Evolutionary conservation across 495 filamentous ascomycete genomes (phyloP), one percentile per base, ranked within the genome.

Genomic region (Aspergillus avenaceus): DNA sequence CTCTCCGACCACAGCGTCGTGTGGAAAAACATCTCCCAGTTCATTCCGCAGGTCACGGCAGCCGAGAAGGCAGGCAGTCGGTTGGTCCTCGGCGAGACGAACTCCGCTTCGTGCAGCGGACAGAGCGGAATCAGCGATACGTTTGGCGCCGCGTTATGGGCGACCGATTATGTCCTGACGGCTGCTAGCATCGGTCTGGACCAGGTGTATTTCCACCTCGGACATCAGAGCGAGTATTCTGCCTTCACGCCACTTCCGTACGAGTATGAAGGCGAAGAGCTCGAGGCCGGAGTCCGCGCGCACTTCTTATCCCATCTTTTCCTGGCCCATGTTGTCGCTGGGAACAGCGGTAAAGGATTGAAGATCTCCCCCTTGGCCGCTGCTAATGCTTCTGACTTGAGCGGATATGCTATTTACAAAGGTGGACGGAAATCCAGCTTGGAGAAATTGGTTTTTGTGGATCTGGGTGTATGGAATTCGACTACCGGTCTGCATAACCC

Each of bases 81-180:
- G 2, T 59, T 70, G 3, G 60, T 70, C 7, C 63, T 70, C 59
- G 69, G 69, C 31, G 69, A 72, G 49, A 72, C 69, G 0, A 66
- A 67, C 45, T 66, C 62, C 16, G 65, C 60, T 1, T 68, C 62
- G 0, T 67, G 68, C 50, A 50, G 56, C 13, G 69, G 67, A 9
- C 40, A 31, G 13, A 61, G 57, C 29, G 62, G 63, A 19, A 65
- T 69, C 34, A 65, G 61, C 55, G 60, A 68, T 41, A 64, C 61
- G 3, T 63, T 69, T 25, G 67, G 65, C 44, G 64, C 65, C 1
- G 69, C 69, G 21, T 56, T 72, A 7, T 70, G 67, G 69, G 45
- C 49, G 28, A 54, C 61, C 21, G 69, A 72, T 27, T 70, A 72
- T 54, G 61, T 66, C 41, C 58, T 72, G 8, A 43, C 45, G 26